These are phyloP conservation scores for Lotus japonicus DNA, from an alignment of 306 rosid species.

Conservation along the genomic window DNA sequence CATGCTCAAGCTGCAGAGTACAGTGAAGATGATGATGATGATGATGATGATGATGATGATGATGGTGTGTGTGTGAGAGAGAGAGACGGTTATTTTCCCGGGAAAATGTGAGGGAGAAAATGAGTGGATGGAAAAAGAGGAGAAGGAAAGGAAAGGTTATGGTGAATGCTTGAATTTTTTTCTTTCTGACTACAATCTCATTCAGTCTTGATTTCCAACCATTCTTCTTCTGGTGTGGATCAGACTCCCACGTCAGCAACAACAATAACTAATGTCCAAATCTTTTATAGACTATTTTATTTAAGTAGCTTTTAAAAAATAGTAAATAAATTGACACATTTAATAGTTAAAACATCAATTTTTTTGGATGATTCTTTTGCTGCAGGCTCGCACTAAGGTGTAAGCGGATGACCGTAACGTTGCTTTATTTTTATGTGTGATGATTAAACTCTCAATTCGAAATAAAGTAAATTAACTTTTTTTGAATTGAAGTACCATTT, in stretches of 20 bases:
- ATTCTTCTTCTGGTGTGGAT: background rate
- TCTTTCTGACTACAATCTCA: background rate
- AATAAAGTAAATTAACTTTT: too few species aligned
- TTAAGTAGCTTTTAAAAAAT: background rate
- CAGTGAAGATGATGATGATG: background rate
- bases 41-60: background rate
- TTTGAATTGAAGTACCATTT: too few species aligned
- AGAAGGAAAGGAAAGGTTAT: background rate
- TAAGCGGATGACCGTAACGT: too few species aligned
- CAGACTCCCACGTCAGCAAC: background rate
- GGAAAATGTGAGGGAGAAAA: slow-evolving; percentile 7
- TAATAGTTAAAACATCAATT: too few species aligned
- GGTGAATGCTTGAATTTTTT: too few species aligned
- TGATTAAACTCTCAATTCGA: too few species aligned
- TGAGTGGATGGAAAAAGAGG: slow-evolving; percentile 18
- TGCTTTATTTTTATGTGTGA: too few species aligned
- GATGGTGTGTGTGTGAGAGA: too few species aligned
- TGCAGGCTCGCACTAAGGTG: too few species aligned
- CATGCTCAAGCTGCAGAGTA: background rate
- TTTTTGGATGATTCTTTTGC: too few species aligned
- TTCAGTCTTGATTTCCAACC: slow-evolving; percentile 11
- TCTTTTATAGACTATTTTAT: background rate
- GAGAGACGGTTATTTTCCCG: slow-evolving; percentile 27
- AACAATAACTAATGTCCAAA: background rate
- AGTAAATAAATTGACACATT: background rate